phyloP scores from a whole-genome alignment of 2,329 filamentous ascomycete species.

The Beauveria medogensis region DNA sequence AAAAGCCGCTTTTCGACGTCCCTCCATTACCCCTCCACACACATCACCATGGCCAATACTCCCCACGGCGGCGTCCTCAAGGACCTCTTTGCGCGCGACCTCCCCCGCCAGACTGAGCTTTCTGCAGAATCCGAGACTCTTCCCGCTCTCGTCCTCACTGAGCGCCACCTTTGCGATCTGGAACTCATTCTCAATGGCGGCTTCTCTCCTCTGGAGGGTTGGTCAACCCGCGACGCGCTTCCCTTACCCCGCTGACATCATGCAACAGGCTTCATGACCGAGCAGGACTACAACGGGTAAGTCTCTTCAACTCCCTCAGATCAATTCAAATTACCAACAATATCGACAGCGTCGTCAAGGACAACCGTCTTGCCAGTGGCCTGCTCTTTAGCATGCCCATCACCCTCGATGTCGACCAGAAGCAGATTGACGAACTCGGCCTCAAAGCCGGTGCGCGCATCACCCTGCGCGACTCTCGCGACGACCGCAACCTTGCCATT shows the following conservation, averaged over 20 bases:
- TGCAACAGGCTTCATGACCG: conserved; percentile 79
- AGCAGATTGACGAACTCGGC: conserved; percentile 64
- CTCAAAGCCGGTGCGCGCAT: conserved; percentile 76
- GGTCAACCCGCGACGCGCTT: conserved; percentile 24
- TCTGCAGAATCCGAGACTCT: conserved; percentile 76
- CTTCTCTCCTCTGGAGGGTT: conserved; percentile 95
- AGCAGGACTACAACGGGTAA: conserved; percentile 93
- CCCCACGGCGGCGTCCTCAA: conserved; percentile 92
- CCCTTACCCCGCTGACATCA: conserved; percentile 7
- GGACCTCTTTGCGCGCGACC: conserved; percentile 92
- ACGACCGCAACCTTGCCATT: conserved; percentile 93
- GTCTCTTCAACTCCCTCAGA: conserved; percentile 19
- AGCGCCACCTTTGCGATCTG: conserved; percentile 95
- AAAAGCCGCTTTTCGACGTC: neutral
- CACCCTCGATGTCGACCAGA: conserved; percentile 74
- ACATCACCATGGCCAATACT: conserved; percentile 53
- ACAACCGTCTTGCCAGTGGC: conserved; percentile 79
- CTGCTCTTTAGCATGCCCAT: conserved; percentile 96
- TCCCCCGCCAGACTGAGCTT: conserved; percentile 72
- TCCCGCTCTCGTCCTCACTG: conserved; percentile 74
- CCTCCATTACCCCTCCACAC: conserved; percentile 7
- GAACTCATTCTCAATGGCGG: conserved; percentile 96
- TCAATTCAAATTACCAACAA: conserved; percentile 19
- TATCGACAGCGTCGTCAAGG: conserved; percentile 68
- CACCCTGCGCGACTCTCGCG: conserved; percentile 88